Conservation (phyloP, 176 grass and related monocot species). For the Rhynchospora tenuis region DNA sequence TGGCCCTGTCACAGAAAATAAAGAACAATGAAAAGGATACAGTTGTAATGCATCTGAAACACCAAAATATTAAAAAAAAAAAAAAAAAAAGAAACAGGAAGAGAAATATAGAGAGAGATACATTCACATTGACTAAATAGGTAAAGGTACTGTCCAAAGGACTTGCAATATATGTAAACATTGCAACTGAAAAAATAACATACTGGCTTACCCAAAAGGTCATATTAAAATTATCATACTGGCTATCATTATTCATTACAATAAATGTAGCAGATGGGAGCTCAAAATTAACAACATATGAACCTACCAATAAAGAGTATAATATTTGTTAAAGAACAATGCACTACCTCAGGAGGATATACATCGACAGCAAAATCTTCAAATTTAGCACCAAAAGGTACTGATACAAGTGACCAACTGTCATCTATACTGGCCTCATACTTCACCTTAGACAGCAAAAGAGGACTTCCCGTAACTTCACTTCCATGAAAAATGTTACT, state of each 20-base stretch:
- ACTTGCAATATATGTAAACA: background rate
- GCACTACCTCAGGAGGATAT: slow-evolving; percentile 48
- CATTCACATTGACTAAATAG: background rate
- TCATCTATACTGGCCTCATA: slow-evolving; percentile 53
- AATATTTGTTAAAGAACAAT: background rate
- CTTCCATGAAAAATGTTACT: slow-evolving; percentile 33
- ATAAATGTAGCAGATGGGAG: background rate
- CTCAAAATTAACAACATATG: background rate
- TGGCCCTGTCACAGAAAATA: slow-evolving; percentile 40
- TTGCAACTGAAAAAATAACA: background rate
- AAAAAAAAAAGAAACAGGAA: background rate
- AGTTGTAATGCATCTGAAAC: background rate
- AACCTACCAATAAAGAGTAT: background rate
- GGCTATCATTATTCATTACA: background rate
- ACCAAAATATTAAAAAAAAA: background rate
- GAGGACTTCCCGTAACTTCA: slow-evolving; percentile 48
- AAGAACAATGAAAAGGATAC: background rate
- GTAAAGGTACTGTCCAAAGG: background rate
- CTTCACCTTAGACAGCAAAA: slow-evolving; percentile 71
- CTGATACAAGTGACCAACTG: slow-evolving; percentile 41
- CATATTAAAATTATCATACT: background rate
- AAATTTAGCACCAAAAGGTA: slow-evolving; percentile 64
- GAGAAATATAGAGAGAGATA: background rate
- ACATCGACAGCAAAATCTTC: slow-evolving; percentile 51
- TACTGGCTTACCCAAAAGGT: background rate